Conservation (phyloP, 2,329 filamentous ascomycete genomes). For the Chalaropsis thielavioides region DNA sequence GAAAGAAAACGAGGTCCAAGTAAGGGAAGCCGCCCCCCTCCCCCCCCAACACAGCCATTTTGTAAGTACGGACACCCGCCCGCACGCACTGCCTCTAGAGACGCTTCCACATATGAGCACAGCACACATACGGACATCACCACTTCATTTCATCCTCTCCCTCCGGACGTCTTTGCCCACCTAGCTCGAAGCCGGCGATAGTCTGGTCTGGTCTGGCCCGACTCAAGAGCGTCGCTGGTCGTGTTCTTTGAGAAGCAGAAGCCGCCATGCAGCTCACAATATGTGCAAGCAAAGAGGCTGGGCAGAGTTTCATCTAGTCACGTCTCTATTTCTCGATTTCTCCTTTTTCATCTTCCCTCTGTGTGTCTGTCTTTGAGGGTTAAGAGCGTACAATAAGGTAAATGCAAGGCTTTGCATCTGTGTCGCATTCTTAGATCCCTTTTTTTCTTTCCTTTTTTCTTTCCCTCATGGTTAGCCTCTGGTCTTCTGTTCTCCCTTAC, state of each 20-base stretch:
- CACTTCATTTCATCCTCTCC: background rate
- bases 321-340: background rate
- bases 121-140: background rate
- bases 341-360: background rate
- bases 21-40: too few species aligned
- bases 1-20: background rate
- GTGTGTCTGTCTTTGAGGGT: background rate
- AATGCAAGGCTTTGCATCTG: constrained; percentile 1
- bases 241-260: background rate
- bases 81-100: background rate
- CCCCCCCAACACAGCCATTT: background rate
- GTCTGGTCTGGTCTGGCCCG: background rate
- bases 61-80: background rate
- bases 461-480: background rate
- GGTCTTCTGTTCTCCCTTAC: constrained; percentile 1
- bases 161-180: background rate
- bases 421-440: constrained; percentile 3
- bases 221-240: background rate
- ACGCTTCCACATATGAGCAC: background rate
- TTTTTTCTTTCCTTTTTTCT: background rate
- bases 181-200: background rate
- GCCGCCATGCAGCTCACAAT: background rate
- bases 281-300: background rate
- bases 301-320: background rate
- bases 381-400: background rate